Conservation (phyloP, 805 yeast species). For the Lipomyces starkeyi region DNA sequence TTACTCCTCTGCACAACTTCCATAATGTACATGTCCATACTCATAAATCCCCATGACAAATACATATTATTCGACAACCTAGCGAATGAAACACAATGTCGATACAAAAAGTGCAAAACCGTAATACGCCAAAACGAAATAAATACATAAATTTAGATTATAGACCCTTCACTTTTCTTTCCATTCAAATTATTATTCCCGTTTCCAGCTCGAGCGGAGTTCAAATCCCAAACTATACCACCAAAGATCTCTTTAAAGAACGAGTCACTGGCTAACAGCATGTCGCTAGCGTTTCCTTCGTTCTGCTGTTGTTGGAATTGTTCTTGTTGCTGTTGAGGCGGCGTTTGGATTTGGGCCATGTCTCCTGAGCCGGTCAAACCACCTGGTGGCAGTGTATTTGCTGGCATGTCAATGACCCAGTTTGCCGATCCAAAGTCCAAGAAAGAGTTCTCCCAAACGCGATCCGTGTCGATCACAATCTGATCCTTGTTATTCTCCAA, state of each 20-base stretch:
- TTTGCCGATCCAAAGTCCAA: slow-evolving; percentile 33
- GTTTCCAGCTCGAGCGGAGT: not conserved
- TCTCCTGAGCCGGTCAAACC: not conserved
- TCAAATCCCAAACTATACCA: slow-evolving; percentile 31
- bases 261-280: slow-evolving; percentile 19
- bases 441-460: slow-evolving; percentile 38
- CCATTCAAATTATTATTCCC: not conserved
- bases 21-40: too few relatives aligned
- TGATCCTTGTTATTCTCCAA: slow-evolving; percentile 37
- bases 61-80: too few relatives aligned
- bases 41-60: too few relatives aligned
- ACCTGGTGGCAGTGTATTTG: slow-evolving; percentile 10
- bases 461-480: slow-evolving; percentile 35
- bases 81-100: too few relatives aligned
- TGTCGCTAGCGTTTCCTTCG: slow-evolving; percentile 1
- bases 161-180: not conserved
- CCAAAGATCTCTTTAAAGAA: slow-evolving; percentile 35
- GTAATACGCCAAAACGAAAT: not conserved
- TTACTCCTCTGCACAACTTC: too few relatives aligned
- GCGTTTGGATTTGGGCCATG: slow-evolving; percentile 2
- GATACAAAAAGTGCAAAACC: too few relatives aligned
- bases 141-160: not conserved
- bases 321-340: slow-evolving; percentile 19
- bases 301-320: not conserved
- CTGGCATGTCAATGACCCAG: slow-evolving; percentile 34